Evolutionary conservation across 1,284 basidiomycete species (phyloP).

Genomic region (Pseudozyma pruni): DNA sequence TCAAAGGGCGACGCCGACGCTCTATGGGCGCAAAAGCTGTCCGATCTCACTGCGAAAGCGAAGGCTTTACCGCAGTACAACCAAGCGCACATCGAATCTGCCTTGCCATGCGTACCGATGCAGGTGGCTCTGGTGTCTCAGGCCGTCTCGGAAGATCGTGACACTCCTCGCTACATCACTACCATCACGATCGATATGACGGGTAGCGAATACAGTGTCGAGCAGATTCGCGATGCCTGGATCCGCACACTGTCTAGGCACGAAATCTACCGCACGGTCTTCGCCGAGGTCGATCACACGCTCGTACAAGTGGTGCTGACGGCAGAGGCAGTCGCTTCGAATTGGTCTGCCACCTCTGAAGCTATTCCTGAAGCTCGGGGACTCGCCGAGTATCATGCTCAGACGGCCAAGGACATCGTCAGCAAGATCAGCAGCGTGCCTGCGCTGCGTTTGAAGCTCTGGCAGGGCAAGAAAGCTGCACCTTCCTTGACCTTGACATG

Average conservation of each 20-base stretch:
- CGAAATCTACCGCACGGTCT: conserved; percentile 58
- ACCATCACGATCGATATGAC: conserved; percentile 34
- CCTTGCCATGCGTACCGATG: conserved; percentile 55
- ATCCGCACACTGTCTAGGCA: conserved; percentile 27
- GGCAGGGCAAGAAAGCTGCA: conserved; percentile 13
- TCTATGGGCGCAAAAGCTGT: conserved; percentile 12
- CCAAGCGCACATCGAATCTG: conserved; percentile 8
- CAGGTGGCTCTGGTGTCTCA: conserved; percentile 56
- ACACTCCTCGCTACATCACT: conserved; percentile 52
- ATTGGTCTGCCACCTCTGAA: conserved; percentile 12
- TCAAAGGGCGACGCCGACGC: background rate
- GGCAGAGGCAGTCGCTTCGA: conserved; percentile 3
- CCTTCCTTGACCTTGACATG: conserved; percentile 31
- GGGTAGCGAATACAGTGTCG: conserved; percentile 1
- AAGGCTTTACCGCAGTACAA: conserved; percentile 11
- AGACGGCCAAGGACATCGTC: conserved; percentile 37
- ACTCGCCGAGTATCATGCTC: conserved; percentile 16
- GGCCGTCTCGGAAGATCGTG: conserved; percentile 23
- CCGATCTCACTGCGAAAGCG: conserved; percentile 15
- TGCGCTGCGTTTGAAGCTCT: conserved; percentile 47
- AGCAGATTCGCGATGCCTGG: conserved; percentile 37
- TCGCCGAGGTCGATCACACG: conserved; percentile 31
- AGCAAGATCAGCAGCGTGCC: conserved; percentile 21
- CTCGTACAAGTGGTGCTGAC: conserved; percentile 46
- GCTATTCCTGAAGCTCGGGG: conserved; percentile 1